A percentile compares a stretch with the other conserved stretches of the same genome.
These are phyloP conservation scores for Vaccinium macrocarpon DNA, from an alignment of 148 eudicot species.

Conservation along the genomic window DNA sequence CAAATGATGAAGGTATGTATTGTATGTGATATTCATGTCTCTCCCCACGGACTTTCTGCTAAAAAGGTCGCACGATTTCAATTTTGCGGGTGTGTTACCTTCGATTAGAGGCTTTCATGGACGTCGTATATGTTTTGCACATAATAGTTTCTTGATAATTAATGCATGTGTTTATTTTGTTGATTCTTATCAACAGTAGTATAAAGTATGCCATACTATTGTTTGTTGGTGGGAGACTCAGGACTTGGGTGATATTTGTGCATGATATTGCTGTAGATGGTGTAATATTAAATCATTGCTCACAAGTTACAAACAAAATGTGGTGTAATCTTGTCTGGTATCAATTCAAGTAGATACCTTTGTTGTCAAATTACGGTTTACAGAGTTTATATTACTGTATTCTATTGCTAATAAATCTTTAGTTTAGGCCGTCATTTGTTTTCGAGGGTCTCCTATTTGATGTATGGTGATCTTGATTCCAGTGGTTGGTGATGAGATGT, in stretches of 20 bases:
- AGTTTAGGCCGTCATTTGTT: not conserved
- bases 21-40: not conserved
- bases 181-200: not conserved
- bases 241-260: not conserved
- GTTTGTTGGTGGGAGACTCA: not conserved
- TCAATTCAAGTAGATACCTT: not conserved
- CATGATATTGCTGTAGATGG: not conserved
- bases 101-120: not conserved
- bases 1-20: constrained; percentile 46
- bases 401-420: not conserved
- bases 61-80: not conserved
- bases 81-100: not conserved
- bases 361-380: not conserved
- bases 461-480: constrained; percentile 14
- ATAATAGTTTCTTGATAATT: not conserved
- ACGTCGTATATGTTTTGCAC: not conserved
- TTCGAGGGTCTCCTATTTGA: constrained; percentile 1
- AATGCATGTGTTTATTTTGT: no score
- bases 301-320: not conserved
- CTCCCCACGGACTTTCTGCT: not conserved
- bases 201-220: not conserved
- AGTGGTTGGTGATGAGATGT: constrained; percentile 31
- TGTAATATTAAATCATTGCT: not conserved
- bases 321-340: not conserved
- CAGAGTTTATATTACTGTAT: not conserved